Evolutionary conservation across 2,329 filamentous ascomycete genomes (phyloP), one percentile per base, ranked within the genome.

Genomic region (Zymoseptoria ardabiliae): DNA sequence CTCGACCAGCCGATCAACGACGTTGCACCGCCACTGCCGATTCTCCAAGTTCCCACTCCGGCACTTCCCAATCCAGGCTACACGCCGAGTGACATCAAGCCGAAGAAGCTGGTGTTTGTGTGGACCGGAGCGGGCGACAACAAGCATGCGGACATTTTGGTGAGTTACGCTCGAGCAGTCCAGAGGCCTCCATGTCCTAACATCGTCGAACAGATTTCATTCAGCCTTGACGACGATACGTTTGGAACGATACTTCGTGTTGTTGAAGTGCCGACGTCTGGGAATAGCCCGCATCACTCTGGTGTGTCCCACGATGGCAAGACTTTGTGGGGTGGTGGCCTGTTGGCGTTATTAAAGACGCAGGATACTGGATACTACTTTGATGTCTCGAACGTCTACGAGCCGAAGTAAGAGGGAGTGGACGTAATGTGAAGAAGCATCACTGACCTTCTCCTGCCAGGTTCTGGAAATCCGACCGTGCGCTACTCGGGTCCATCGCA

Each of bases 101-200:
- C 84, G 25, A 86, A 85, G 79, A 86, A 86, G 75, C 82, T 86
- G 68, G 84, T 82, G 0, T 85, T 85, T 72, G 85, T 85, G 73
- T 85, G 82, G 82, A 84, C 82, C 56, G 83, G 79, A 19, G 76
- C 83, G 35, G 83, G 81, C 41, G 82, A 85, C 66, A 85, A 85
- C 66, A 67, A 78, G 53, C 82, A 85, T 71, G 80, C 58, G 65
- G 35, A 41, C 35, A 13, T 41, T 41, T 41, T 41, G 35, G 35
- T 41, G 35, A 41, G 35, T 41, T 2, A 10, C 10, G 35, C 22
- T n/a, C 49, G 22, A 13, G 28, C 66, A 67, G 78, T 52, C 82
- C 85, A 71, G 80, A 57, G 64, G 78, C 85, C 63, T 85, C 85
- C 70, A 70, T 85, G 4, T 3, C 5, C 35, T 41, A 17, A 41